Evolutionary conservation across 139 green algal species (phyloP).

Genomic region (Diplosphaera chodatii): DNA sequence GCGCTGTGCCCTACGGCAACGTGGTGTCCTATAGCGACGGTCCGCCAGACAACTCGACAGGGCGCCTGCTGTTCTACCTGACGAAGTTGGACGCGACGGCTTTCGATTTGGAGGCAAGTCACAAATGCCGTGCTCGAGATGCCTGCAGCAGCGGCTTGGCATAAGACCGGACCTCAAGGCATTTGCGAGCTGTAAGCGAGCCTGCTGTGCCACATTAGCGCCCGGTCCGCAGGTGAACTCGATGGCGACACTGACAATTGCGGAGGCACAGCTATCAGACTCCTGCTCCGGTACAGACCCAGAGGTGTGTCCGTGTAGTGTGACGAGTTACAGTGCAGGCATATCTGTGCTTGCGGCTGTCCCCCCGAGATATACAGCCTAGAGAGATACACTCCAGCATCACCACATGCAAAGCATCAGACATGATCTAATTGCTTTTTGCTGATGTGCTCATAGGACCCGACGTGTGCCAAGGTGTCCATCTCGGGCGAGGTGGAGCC

Average conservation of each 20-base stretch:
- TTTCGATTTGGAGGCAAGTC: conserved; percentile 1
- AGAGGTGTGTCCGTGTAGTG: no score
- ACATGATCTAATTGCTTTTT: no score
- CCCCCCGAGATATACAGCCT: no score
- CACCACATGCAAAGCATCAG: background rate
- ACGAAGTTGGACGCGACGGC: conserved; percentile 30
- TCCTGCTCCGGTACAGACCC: background rate
- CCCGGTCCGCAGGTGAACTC: background rate
- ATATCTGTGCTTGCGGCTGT: no score
- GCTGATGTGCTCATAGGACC: conserved; percentile 10
- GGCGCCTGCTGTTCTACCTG: conserved; percentile 48
- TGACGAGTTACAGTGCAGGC: no score
- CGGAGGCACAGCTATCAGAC: background rate
- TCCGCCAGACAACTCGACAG: conserved; percentile 14
- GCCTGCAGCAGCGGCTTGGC: no score
- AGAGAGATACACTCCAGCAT: no score
- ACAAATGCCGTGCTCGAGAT: no score
- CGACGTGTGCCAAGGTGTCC: conserved; percentile 32
- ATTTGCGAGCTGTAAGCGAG: no score
- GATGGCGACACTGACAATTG: background rate
- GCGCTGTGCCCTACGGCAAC: conserved; percentile 18
- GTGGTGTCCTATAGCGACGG: conserved; percentile 41
- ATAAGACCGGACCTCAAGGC: no score
- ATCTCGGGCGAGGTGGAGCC: conserved; percentile 18
- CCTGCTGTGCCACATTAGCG: no score